phyloP scores from a whole-genome alignment of 2,329 filamentous ascomycete genomes.

The Sordariomycetes sp. region DNA sequence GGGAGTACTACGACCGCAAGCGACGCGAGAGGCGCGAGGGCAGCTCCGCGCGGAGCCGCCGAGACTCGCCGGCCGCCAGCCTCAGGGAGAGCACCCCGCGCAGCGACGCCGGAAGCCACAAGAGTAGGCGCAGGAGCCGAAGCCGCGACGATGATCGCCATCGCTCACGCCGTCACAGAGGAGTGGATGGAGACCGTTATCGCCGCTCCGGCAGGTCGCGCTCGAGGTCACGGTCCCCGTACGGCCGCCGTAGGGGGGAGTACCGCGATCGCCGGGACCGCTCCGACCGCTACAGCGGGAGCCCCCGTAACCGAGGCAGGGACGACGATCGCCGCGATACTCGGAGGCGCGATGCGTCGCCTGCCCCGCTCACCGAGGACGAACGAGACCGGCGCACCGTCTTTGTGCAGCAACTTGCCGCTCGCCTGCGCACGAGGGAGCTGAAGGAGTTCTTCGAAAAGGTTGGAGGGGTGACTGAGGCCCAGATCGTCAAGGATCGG shows the following conservation, averaged over 20 bases:
- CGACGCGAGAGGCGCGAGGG: conserved; percentile 40
- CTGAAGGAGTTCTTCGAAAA: conserved; percentile 93
- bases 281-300: conserved; percentile 29
- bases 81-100: conserved; percentile 53
- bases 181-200: conserved; percentile 63
- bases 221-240: conserved; percentile 60
- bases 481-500: conserved; percentile 95
- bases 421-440: conserved; percentile 81
- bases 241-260: conserved; percentile 42
- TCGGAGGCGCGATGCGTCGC: conserved; percentile 38
- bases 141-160: conserved; percentile 66
- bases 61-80: conserved; percentile 33
- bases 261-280: conserved; percentile 31
- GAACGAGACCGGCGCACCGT: conserved; percentile 94
- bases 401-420: conserved; percentile 96
- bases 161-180: conserved; percentile 60
- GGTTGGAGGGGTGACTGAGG: conserved; percentile 87
- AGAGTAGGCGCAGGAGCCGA: conserved; percentile 68
- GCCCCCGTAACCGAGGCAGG: conserved; percentile 29
- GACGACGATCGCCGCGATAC: conserved; percentile 31
- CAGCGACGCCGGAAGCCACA: conserved; percentile 68
- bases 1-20: conserved; percentile 36
- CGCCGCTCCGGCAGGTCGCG: conserved; percentile 41
- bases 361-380: conserved; percentile 73
- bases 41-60: conserved; percentile 31